A percentile compares a stretch with the other conserved stretches of the same genome.
These are phyloP conservation scores for Nicotiana tabacum DNA, from an alignment of 257 asterid species.

Conservation along the genomic window DNA sequence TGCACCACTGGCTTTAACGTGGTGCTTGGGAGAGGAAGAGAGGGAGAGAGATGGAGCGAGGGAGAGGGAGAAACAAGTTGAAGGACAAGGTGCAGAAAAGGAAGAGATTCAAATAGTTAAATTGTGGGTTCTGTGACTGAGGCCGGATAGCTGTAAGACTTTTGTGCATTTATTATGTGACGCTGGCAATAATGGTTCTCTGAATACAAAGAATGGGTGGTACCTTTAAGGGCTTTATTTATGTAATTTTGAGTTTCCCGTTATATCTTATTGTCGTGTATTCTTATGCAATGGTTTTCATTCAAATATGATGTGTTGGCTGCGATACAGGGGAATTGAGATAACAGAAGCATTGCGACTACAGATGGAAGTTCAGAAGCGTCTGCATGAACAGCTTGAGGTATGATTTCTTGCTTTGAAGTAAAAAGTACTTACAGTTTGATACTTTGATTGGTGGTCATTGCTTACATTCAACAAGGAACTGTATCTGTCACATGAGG, in stretches of 20 bases:
- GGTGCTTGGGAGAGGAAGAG: no score
- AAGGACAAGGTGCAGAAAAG: background rate
- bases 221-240: background rate
- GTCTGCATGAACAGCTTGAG: slow-evolving; percentile 95
- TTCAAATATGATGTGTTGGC: background rate
- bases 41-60: background rate
- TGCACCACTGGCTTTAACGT: no score
- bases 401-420: slow-evolving; percentile 34
- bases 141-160: background rate
- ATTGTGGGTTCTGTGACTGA: background rate
- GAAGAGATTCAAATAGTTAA: background rate
- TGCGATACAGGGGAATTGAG: slow-evolving; percentile 64
- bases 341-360: slow-evolving; percentile 86
- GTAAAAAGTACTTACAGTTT: background rate
- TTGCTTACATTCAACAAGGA: background rate
- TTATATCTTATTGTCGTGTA: background rate
- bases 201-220: background rate
- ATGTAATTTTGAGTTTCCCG: background rate
- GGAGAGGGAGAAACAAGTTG: background rate
- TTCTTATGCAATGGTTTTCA: background rate
- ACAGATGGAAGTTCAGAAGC: slow-evolving; percentile 94
- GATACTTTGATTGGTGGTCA: background rate
- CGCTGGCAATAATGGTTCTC: background rate
- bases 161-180: background rate
- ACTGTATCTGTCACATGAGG: background rate